A percentile compares a stretch with the other conserved stretches of the same genome.
Evolutionary conservation across 2,329 filamentous ascomycete genomes (phyloP).

Genomic region (Cladosporium austrohemisphaericum): DNA sequence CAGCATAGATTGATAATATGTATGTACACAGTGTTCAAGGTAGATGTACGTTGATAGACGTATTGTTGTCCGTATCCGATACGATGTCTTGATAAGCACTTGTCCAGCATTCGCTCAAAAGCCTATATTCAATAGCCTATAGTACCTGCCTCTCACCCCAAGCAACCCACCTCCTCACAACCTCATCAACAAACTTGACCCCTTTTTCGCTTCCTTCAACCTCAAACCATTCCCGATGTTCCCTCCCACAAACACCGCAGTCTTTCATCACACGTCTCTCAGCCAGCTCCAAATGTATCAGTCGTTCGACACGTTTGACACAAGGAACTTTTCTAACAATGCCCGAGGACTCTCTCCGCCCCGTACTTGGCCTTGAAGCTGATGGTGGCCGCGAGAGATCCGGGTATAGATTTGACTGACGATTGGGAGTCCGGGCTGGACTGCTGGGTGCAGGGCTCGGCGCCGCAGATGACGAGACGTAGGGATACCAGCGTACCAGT

Average conservation of each 20-base stretch:
- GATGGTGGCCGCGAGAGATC: conserved; percentile 31
- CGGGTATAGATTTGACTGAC: conserved; percentile 21
- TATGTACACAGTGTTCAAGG: too few species aligned
- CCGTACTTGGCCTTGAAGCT: conserved; percentile 18
- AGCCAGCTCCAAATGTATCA: conserved; percentile 86
- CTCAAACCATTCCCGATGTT: conserved; percentile 95
- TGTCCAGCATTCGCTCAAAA: too few species aligned
- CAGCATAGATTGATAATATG: too few species aligned
- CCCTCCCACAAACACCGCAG: conserved; percentile 74
- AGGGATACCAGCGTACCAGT: conserved; percentile 87
- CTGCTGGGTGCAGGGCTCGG: conserved; percentile 12
- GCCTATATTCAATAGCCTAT: neutral
- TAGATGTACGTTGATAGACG: too few species aligned
- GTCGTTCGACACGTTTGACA: conserved; percentile 79
- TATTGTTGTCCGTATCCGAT: too few species aligned
- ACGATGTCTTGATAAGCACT: too few species aligned
- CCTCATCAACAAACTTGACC: conserved; percentile 65
- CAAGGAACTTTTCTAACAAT: conserved; percentile 69
- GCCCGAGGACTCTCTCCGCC: conserved; percentile 19
- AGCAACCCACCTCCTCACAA: conserved; percentile 77
- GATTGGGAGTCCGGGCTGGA: conserved; percentile 1
- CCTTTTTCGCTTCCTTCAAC: conserved; percentile 70
- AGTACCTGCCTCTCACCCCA: conserved; percentile 61
- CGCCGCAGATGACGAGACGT: conserved; percentile 46
- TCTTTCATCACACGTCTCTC: conserved; percentile 56